A percentile compares a stretch with the other conserved stretches of the same genome.
These are phyloP conservation scores for Metrosideros polymorpha DNA, from an alignment of 441 rosid species.

Conservation along the genomic window DNA sequence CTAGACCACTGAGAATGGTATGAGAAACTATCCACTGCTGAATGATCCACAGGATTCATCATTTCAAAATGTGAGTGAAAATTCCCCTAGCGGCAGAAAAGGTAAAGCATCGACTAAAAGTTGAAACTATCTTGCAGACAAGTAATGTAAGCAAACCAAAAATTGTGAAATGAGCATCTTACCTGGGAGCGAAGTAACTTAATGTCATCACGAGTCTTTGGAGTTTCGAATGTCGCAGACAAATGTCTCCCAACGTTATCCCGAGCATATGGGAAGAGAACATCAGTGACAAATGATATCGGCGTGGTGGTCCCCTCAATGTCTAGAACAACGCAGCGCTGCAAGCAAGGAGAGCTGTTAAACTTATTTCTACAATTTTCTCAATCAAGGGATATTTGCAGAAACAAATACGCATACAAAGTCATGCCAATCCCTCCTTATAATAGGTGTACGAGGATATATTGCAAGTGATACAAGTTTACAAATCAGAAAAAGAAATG, in stretches of 20 bases:
- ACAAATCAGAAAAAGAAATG: not conserved
- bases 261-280: conserved; percentile 89
- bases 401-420: not conserved
- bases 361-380: not conserved
- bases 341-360: conserved; percentile 21
- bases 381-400: not conserved
- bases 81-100: not conserved
- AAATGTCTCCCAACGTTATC: conserved; percentile 83
- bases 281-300: conserved; percentile 81
- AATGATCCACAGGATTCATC: not conserved
- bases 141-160: not conserved
- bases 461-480: not conserved
- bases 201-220: conserved; percentile 78
- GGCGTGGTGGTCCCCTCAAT: conserved; percentile 98
- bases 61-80: not conserved
- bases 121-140: not conserved
- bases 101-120: not conserved
- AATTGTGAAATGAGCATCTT: conserved; percentile 11
- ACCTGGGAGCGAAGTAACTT: conserved; percentile 68
- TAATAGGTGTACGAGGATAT: not conserved
- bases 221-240: conserved; percentile 49
- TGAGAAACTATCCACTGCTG: not conserved
- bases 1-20: not conserved
- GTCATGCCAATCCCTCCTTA: not conserved
- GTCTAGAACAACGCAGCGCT: conserved; percentile 84